These are phyloP conservation scores for Oryza rufipogon DNA, from an alignment of 176 grass and related monocot genomes.

Conservation along the genomic window DNA sequence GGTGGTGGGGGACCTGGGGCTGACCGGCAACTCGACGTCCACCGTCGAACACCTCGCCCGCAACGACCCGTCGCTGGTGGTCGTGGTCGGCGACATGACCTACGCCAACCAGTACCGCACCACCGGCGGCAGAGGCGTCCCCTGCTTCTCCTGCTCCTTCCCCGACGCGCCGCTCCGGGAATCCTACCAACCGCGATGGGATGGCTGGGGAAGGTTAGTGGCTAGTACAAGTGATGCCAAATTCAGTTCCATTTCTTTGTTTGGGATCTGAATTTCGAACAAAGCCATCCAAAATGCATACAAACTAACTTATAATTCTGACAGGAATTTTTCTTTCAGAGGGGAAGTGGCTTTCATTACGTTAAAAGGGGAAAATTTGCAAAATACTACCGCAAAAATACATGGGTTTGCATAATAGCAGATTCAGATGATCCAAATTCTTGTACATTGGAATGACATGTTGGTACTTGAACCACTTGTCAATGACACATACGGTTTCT, in stretches of 20 bases:
- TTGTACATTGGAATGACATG: no score
- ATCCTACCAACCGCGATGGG: constrained; percentile 88
- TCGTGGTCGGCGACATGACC: constrained; percentile 78
- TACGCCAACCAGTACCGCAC: constrained; percentile 89
- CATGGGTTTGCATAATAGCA: no score
- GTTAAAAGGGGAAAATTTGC: no score
- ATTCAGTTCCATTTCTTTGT: neutral
- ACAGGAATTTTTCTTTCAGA: no score
- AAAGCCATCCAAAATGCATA: neutral
- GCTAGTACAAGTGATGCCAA: neutral
- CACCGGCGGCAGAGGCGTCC: constrained; percentile 69
- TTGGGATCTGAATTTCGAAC: neutral
- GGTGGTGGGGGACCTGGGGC: constrained; percentile 83
- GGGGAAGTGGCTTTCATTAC: neutral
- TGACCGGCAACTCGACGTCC: constrained; percentile 84
- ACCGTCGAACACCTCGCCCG: constrained; percentile 75
- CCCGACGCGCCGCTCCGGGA: constrained; percentile 74
- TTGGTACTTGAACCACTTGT: no score
- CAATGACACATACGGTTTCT: no score
- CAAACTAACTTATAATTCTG: neutral
- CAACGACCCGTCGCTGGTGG: constrained; percentile 72
- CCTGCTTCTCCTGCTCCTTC: constrained; percentile 91
- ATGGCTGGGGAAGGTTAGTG: constrained; percentile 87
- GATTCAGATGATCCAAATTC: no score
- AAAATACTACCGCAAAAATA: no score